Evolutionary conservation across 352 stramenopile species (phyloP), one percentile per base, ranked within the genome.

Genomic region (Elongisporangium undulatum): DNA sequence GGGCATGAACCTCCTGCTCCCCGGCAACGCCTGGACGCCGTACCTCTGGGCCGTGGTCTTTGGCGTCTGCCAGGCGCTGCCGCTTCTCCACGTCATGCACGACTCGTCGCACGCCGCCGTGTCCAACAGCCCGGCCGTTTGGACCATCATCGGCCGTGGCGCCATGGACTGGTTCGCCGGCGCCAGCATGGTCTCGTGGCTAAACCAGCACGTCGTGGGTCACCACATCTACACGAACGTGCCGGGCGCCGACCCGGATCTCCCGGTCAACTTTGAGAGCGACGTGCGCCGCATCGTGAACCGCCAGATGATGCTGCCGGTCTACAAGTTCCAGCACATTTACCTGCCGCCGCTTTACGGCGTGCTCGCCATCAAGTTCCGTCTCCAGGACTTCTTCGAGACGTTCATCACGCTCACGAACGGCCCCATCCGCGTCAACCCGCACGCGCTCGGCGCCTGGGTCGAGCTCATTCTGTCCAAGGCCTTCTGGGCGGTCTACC

Each of bases 161-260:
- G 85, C 74, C 45, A 91, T 98, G 77, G 90, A 98, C 71, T 97
- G 90, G 82, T 93, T 97, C 29, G 83, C 89, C 17, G 92, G 91
- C 26, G 86, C 84, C n/a, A 95, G 76, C 77, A 97, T 96, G 86
- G 74, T 88, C 59, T 97, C 84, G 75, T 98, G 90, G 94, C 85
- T 97, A 38, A 95, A 98, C 67, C 95, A 98, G 75, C 95, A 98
- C 79, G 93, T 97, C 6, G 92, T 98, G 61, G 95, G 91, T 53
- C 95, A 98, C 75, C 95, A 98, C 78, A 94, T 94, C 60, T 97
- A 97, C 80, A 98, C 95, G 45, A 98, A 98, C 74, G 87, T 98
- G 13, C 75, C 92, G 12, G 87, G 92, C 22, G 86, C 89, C 4
- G 95, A 98, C 74, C 95, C 95, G 6, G 95, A 98, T 66, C 76